Conservation (phyloP, 2,329 filamentous ascomycete species). For the Gliomastix tumulicola region DNA sequence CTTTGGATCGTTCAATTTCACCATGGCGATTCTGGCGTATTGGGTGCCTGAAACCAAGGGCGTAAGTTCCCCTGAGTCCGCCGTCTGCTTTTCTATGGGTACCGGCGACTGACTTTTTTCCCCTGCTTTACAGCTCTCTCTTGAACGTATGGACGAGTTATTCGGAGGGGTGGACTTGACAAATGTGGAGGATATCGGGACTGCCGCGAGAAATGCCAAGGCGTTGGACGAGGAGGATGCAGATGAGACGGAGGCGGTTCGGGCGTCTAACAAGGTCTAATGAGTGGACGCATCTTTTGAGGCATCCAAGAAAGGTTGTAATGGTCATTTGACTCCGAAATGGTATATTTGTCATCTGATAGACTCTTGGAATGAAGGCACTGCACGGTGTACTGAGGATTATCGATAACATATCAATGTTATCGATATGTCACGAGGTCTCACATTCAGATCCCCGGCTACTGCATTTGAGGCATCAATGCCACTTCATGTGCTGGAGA, state of each 20-base stretch:
- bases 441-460: too few relatives aligned
- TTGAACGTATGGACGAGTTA: constrained; percentile 20
- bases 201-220: constrained; percentile 4
- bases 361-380: too few relatives aligned
- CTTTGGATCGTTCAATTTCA: constrained; percentile 49
- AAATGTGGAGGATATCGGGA: constrained; percentile 6
- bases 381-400: too few relatives aligned
- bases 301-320: too few relatives aligned
- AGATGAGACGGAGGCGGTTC: background rate
- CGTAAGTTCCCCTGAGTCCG: constrained; percentile 13
- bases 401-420: too few relatives aligned
- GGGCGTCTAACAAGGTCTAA: background rate
- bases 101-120: background rate
- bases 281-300: too few relatives aligned
- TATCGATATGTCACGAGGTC: too few relatives aligned
- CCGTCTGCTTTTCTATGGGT: background rate
- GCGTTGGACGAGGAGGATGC: background rate
- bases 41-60: constrained; percentile 52
- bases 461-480: too few relatives aligned
- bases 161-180: constrained; percentile 14
- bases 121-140: constrained; percentile 4
- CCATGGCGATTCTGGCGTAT: constrained; percentile 44
- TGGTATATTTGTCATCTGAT: too few relatives aligned
- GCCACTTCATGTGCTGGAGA: too few relatives aligned
- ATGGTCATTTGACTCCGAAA: too few relatives aligned